Base-by-base conservation (phyloP, 345 rosid species). In the Pistacia vera region DNA sequence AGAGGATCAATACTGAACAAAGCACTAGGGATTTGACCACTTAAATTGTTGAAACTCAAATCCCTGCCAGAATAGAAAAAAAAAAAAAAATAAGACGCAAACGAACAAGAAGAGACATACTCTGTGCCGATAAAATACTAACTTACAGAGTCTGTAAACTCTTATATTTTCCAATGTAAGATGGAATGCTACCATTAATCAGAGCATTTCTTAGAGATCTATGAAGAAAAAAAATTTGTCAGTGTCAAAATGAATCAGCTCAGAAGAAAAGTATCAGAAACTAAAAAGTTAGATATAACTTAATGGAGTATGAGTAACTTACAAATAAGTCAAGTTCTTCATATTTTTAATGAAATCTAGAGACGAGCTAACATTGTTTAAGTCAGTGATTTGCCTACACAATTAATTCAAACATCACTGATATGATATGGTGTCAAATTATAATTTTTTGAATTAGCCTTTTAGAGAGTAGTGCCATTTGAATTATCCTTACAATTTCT, bases 41-140 rank as follows among this genome's bases (percentile, higher is more conserved):
- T 78, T 62, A 85, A 59, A 67, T 73, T 73, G 84, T 85, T 85
- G 81, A 80, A 85, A 78, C 88, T 82, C 68, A 85, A 78, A 59
- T 85, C 25, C 25, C 25, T 25, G 25, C 25, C 25, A 25, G 0
- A 25, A 68, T 3, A 25, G 25, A 25, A 0, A 1, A 25, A 25
- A 25, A 25, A 25, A 25, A 0, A 0, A 25, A 25, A 25, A 25
- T 25, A 25, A 25, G 25, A 25, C 25, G 25, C 25, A 25, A 25
- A 25, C 25, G 0, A 25, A 0, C 25, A 25, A 25, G 25, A 25
- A 25, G 25, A 25, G 25, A 25, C 25, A 25, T 0, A 25, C 25
- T 25, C 25, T 25, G 25, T 25, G 25, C 25, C 25, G 0, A 25
- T 25, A 25, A 25, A 11, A 71, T 38, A 22, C 20, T 14, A 51